Base-by-base conservation (phyloP, 2,329 filamentous ascomycete species). In the Fusarium clavum region DNA sequence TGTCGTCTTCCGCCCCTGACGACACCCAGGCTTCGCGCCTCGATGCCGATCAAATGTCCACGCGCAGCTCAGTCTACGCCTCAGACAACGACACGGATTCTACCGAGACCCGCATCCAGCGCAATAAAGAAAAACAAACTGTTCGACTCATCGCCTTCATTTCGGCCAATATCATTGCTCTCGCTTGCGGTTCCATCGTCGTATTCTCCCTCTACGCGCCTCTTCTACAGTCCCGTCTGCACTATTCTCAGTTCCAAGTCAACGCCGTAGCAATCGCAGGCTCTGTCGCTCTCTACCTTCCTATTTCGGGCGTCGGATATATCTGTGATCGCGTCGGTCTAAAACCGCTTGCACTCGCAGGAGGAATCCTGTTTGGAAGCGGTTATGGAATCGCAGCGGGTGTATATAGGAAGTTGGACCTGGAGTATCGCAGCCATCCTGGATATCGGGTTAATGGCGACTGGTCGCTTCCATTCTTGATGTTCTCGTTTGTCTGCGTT, bases 161-260 rank as follows among this genome's bases (percentile, higher is more conserved):
- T 29, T 82, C 83, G 24, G 85, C 88, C 29, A 84, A 90, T 30
- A 68, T 88, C 18, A 84, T 85, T 18, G 84, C 88, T 16, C 86
- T 98, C 32, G 96, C 93, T 78, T 95, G 94, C 30, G 96, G 95
- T 67, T 97, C 93, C 75, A 93, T 98, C 76, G 94, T 94, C 52
- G 92, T 94, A 51, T 99, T 96, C 83, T 97, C 94, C 38, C 89
- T 99, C 32, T 99, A 98, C 79, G 96, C 92, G 11, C 94, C 93
- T 72, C 86, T 97, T 49, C 94, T 99, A 82, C 93, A 97, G 79
- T 91, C 91, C 58, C 90, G 91, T 46, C 86, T 99, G 54, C 91
- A 90, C 77, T 99, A 98, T 81, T 91, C 90, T 5, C 96, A 99
- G 81, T 88, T 96, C 67, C 93, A 96, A 79, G 94, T 99, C 80